Conservation (phyloP, 768 basidiomycete genomes). For the Kwoniella botswanensis region DNA sequence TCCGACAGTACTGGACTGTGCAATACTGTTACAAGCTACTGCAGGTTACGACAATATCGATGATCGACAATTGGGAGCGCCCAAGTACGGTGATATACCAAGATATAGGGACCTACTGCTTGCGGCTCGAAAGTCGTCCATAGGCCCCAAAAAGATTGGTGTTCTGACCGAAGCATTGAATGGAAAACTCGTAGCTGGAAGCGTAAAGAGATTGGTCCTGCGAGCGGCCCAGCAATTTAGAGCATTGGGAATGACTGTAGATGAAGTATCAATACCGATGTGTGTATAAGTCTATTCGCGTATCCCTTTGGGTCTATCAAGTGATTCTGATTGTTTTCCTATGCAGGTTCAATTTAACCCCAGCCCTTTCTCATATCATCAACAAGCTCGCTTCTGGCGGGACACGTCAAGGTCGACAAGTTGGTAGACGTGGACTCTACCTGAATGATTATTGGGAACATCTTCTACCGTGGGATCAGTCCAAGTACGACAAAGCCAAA, state of each 20-base stretch:
- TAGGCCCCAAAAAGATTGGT: slow-evolving; percentile 60
- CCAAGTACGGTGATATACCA: slow-evolving; percentile 57
- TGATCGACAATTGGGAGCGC: slow-evolving; percentile 60
- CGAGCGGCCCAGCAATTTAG: slow-evolving; percentile 58
- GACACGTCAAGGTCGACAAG: slow-evolving; percentile 40
- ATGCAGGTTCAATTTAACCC: not conserved
- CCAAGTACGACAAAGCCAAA: no score
- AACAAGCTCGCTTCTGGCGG: slow-evolving; percentile 41
- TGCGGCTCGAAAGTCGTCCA: slow-evolving; percentile 38
- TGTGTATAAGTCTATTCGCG: slow-evolving; percentile 37
- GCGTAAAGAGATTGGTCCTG: slow-evolving; percentile 58
- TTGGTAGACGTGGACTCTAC: slow-evolving; percentile 57
- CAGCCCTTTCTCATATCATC: slow-evolving; percentile 26
- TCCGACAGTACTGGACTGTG: slow-evolving; percentile 60
- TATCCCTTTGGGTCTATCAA: not conserved
- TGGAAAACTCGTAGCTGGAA: slow-evolving; percentile 57
- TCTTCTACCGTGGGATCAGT: slow-evolving; percentile 59
- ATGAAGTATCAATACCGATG: slow-evolving; percentile 61
- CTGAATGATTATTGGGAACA: slow-evolving; percentile 55
- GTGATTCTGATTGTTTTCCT: not conserved
- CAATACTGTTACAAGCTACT: slow-evolving; percentile 60
- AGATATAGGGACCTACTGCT: slow-evolving; percentile 52
- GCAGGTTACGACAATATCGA: slow-evolving; percentile 63
- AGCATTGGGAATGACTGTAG: slow-evolving; percentile 60
- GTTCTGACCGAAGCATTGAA: slow-evolving; percentile 60